Evolutionary conservation across 768 basidiomycete genomes (phyloP).

Genomic region (Serpula lacrymans): DNA sequence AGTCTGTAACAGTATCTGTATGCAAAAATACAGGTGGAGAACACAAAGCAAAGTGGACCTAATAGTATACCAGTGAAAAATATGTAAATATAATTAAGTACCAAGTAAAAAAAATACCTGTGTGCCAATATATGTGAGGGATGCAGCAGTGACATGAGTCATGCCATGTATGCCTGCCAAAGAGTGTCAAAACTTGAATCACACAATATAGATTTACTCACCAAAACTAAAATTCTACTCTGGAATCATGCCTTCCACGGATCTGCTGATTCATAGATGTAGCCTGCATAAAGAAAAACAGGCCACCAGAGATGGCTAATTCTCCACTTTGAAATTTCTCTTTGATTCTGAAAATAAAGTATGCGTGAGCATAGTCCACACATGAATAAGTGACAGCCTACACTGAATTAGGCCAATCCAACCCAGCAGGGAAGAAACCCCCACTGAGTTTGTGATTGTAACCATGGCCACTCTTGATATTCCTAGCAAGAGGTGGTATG

Average conservation of each 20-base stretch:
- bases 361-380: neutral
- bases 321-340: constrained; percentile 6
- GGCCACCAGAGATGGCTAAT: constrained; percentile 9
- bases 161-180: too few species aligned
- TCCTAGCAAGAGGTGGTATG: constrained; percentile 9
- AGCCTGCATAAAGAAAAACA: constrained; percentile 11
- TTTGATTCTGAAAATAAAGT: constrained; percentile 1
- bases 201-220: too few species aligned
- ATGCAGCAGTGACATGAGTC: too few species aligned
- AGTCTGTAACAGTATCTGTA: too few species aligned
- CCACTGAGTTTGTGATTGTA: constrained; percentile 14
- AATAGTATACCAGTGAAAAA: too few species aligned
- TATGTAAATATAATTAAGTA: too few species aligned
- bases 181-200: too few species aligned
- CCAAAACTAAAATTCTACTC: neutral
- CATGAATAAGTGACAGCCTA: constrained; percentile 1
- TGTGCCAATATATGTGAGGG: too few species aligned
- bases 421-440: constrained; percentile 10
- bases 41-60: too few species aligned
- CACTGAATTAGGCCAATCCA: constrained; percentile 16
- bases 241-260: constrained; percentile 16
- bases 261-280: constrained; percentile 11
- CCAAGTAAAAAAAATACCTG: too few species aligned
- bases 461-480: constrained; percentile 11
- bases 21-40: too few species aligned